A percentile compares a stretch with the other conserved stretches of the same genome.
Conservation (phyloP, 768 basidiomycete species). For the Leccinellum rugosiceps region DNA sequence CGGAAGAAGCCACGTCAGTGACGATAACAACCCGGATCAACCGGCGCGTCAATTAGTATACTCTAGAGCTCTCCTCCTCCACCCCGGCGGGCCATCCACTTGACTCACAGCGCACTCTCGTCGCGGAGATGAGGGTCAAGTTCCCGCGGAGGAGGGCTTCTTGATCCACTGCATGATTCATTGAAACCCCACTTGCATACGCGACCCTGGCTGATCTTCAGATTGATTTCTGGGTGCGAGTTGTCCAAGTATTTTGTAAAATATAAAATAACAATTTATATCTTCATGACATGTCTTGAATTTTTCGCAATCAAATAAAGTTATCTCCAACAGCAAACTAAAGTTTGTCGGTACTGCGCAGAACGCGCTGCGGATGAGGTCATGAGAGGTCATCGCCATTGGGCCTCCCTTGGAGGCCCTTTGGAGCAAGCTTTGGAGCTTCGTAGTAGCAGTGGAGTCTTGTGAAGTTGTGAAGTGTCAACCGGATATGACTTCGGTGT, state of each 20-base stretch:
- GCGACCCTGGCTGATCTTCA: neutral
- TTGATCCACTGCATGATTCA: too few relatives aligned
- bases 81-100: too few relatives aligned
- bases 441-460: neutral
- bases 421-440: too few relatives aligned
- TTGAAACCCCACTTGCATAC: too few relatives aligned
- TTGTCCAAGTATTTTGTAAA: too few relatives aligned
- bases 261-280: too few relatives aligned
- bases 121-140: neutral
- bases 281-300: too few relatives aligned
- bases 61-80: too few relatives aligned
- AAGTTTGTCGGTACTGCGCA: neutral
- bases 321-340: neutral
- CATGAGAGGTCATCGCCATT: conserved; percentile 5
- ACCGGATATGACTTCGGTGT: neutral
- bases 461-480: neutral
- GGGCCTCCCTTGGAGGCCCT: neutral
- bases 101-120: neutral
- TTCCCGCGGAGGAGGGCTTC: neutral
- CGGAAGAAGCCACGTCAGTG: neutral
- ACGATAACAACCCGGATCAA: neutral
- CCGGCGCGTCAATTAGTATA: too few relatives aligned
- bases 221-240: too few relatives aligned
- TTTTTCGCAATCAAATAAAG: too few relatives aligned
- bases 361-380: conserved; percentile 8